A percentile compares a stretch with the other conserved stretches of the same genome.
These are phyloP conservation scores for Colletotrichum graminicola DNA, from an alignment of 2,329 filamentous ascomycete species.

Conservation along the genomic window DNA sequence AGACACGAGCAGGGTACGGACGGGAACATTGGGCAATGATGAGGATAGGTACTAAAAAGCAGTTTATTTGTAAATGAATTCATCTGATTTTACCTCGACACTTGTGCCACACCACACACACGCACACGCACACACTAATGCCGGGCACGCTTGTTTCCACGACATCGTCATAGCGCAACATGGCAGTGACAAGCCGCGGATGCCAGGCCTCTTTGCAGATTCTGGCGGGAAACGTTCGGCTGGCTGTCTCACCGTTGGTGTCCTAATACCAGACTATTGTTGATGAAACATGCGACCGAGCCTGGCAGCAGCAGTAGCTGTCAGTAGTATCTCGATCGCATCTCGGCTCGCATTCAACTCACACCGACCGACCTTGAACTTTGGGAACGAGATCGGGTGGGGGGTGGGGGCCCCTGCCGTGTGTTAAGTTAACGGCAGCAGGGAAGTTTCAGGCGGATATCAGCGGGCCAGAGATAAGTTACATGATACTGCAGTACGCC, in stretches of 20 bases:
- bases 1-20: not conserved
- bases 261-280: not conserved
- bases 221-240: not conserved
- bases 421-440: constrained; percentile 20
- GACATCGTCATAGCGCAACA: constrained; percentile 2
- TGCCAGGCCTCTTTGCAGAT: not conserved
- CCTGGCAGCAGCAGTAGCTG: not conserved
- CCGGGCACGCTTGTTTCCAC: not conserved
- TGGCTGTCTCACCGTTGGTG: not conserved
- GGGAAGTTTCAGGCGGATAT: constrained; percentile 41
- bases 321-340: not conserved
- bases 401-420: not conserved
- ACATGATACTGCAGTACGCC: not conserved
- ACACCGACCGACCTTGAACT: not conserved
- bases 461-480: constrained; percentile 39
- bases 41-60: not conserved
- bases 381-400: constrained; percentile 5
- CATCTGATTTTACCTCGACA: not conserved
- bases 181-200: not conserved
- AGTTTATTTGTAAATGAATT: constrained; percentile 7
- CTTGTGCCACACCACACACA: not conserved
- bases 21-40: constrained; percentile 12
- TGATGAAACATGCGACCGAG: constrained; percentile 5
- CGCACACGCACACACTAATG: not conserved
- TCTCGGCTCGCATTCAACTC: constrained; percentile 4